Base-by-base conservation (phyloP, 208 protist species). In the Crithidia acanthocephali region DNA sequence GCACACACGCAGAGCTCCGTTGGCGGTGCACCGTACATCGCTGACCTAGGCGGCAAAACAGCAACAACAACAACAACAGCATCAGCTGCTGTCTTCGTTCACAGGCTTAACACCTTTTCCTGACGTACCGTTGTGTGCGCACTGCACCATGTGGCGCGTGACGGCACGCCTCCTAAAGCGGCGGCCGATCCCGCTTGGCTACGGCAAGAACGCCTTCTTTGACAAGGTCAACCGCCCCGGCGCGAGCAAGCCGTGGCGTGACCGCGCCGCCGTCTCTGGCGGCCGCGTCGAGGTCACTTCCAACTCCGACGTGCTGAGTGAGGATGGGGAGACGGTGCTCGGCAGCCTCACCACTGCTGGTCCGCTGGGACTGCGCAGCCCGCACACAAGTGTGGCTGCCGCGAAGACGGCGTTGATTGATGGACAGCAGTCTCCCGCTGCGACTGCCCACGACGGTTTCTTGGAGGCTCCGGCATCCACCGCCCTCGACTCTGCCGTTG, bases 231-330 rank as follows among this genome's bases (percentile, higher is more conserved):
- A 68, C 23, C 91, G 66, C 48, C 88, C 92, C 7, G 81, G 92
- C n/a, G 84, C 81, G 0, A 87, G 79, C 45, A 97, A 97, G 64
- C 92, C 92, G 11, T 97, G 92, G 90, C 76, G 89, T 28, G 62
- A 91, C 47, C 86, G 86, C 13, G 66, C 58, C 15, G 83, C 68
- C 13, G 56, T 79, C 10, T 75, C 80, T 0, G 68, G 69, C 33
- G 92, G 92, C 28, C 68, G 67, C 58, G 85, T 96, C 55, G 89
- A 94, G 22, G 81, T 96, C 20, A 80, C 83, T 20, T 59, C 86
- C 33, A 79, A 59, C 74, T 63, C 67, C 0, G 85, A 86, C 51
- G 86, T 90, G 28, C 15, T 80, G 27, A 66, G 67, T 10, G 74
- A 78, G 40, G 56, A 79, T 0, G 74, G 80, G 13, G 52, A 77